Base-by-base conservation (phyloP, 495 filamentous ascomycete genomes). In the Amphirosellinia nigrospora region DNA sequence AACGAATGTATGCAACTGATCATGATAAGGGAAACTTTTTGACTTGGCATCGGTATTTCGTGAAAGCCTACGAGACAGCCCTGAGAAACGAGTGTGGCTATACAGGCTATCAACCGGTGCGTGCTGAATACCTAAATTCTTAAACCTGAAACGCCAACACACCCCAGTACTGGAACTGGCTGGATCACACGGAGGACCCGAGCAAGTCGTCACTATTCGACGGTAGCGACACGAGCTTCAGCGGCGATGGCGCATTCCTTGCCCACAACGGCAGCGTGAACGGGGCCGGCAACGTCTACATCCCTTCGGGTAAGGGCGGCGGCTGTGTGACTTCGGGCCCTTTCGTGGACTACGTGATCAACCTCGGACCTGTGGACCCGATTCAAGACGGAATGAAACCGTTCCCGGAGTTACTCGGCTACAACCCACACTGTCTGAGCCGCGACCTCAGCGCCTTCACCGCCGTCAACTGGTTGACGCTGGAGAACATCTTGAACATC, bases 81-180 rank as follows among this genome's bases (percentile, higher is more conserved):
- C 82, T 94, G 10, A 82, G 83, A 28, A 83, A 89, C 16, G 91
- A 94, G 72, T 94, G 92, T 73, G 89, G 89, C 50, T 94, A 92
- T 72, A 86, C 73, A 0, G 90, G 90, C 39, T 79, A 78, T 64
- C 84, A 87, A 58, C 86, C 81, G 28, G 80, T 80, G 58, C 48
- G 70, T 72, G 21, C 43, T 4, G 28, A 4, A 38, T 41, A 15
- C 7, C 43, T 11, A 11, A 3, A 56, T 63, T 72, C 41, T 10
- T 15, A 9, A 21, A 13, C 4, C 9, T 28, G 21, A 15, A 41
- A 60, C 58, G 55, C 66, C 69, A 72, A 61, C 48, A 38, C 68
- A 63, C 32, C 50, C 28, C 45, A 72, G 59, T 91, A 90, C 79
- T 91, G 89, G 89, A 83, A 92, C 81, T 93, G 90, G 90, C 79